Conservation (phyloP, 257 asterid species). For the Ilex aquifolium region DNA sequence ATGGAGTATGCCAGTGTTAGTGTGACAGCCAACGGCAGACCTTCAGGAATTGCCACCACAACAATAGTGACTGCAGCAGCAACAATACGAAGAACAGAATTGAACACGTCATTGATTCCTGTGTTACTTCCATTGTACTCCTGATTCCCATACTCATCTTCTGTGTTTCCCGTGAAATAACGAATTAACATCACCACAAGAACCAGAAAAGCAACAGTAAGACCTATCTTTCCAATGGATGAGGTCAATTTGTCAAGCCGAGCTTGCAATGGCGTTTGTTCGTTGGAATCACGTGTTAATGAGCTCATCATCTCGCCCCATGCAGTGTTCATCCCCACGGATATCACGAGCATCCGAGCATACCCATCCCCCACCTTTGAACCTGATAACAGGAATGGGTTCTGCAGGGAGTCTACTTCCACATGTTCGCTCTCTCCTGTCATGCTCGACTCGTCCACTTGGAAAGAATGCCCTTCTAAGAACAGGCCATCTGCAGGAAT, state of each 20-base stretch:
- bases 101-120: slow-evolving; percentile 9
- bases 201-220: slow-evolving; percentile 34
- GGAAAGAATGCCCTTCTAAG: slow-evolving; percentile 22
- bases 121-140: slow-evolving; percentile 20
- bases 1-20: slow-evolving; percentile 39
- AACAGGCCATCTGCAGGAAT: slow-evolving; percentile 28
- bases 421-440: slow-evolving; percentile 15
- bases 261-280: slow-evolving; percentile 33
- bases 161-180: slow-evolving; percentile 20
- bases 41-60: slow-evolving; percentile 46
- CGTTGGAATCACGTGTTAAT: slow-evolving; percentile 18
- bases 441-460: slow-evolving; percentile 31
- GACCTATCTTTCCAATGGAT: slow-evolving; percentile 34
- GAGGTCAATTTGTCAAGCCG: slow-evolving; percentile 35
- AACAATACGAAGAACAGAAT: slow-evolving; percentile 24
- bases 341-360: slow-evolving; percentile 24
- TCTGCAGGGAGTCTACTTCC: slow-evolving; percentile 3
- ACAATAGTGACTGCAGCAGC: slow-evolving; percentile 39
- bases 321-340: slow-evolving; percentile 25
- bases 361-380: slow-evolving; percentile 21
- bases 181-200: slow-evolving; percentile 30
- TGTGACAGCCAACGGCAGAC: slow-evolving; percentile 35
- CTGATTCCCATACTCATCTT: slow-evolving; percentile 22
- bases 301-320: slow-evolving; percentile 34
- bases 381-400: slow-evolving; percentile 27